A percentile compares a stretch with the other conserved stretches of the same genome.
These are phyloP conservation scores for Aspergillus hancockii DNA, from an alignment of 495 filamentous ascomycete species.

Conservation along the genomic window DNA sequence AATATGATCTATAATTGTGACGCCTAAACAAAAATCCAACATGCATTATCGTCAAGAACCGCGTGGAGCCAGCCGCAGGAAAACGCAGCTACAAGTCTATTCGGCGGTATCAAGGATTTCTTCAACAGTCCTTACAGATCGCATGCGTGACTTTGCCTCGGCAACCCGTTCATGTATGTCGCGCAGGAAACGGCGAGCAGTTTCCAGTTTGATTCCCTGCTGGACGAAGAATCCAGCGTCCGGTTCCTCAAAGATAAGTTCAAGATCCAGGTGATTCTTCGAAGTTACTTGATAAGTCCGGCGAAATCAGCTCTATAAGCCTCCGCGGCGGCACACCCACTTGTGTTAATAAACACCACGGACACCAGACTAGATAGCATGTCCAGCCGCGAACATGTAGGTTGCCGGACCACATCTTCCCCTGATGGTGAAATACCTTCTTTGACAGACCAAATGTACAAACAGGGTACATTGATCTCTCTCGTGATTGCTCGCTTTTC, in stretches of 20 bases:
- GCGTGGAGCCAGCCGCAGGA: neutral
- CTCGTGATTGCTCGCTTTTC: too few species aligned
- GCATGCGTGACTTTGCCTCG: neutral
- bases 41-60: neutral
- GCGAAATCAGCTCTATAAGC: constrained; percentile 24
- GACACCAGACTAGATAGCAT: too few species aligned
- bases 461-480: too few species aligned
- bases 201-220: constrained; percentile 24
- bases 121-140: neutral
- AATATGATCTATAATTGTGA: neutral
- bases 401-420: too few species aligned
- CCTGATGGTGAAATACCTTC: too few species aligned
- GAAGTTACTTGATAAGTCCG: constrained; percentile 20
- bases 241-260: constrained; percentile 20
- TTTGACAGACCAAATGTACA: too few species aligned
- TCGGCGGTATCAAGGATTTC: neutral
- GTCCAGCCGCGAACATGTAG: too few species aligned
- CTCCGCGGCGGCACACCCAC: too few species aligned
- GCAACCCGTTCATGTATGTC: constrained; percentile 26
- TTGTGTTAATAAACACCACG: too few species aligned
- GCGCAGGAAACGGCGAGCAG: constrained; percentile 26
- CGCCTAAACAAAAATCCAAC: neutral
- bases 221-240: constrained; percentile 24
- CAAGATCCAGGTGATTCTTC: constrained; percentile 24
- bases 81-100: neutral